Evolutionary conservation across 805 yeast species (phyloP), one percentile per base, ranked within the genome.

Genomic region (Hanseniaspora lindneri): DNA sequence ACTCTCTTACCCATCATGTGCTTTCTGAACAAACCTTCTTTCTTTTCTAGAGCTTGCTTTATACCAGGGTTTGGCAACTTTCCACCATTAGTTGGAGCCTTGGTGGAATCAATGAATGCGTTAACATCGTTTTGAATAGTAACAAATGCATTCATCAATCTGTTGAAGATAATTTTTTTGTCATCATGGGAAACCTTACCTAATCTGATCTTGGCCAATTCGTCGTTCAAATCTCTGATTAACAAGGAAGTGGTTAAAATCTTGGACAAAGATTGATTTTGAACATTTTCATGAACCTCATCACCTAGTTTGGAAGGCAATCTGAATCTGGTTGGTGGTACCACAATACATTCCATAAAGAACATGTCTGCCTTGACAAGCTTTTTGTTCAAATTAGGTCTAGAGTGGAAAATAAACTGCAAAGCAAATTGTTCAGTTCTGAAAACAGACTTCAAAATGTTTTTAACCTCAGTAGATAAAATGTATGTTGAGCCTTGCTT

Each of bases 1-100:
- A 92, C 99, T 72, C 99, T 87, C 73, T 92, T 92, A 64, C 99
- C 99, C 99, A 92, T 92, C 98, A 92, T 92, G 62, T 92, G 95
- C 64, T 89, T 92, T 72, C 99, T 79, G 73, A 92, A 92, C 55
- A 89, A 72, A 63, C 99, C 99, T 68, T 92, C 99, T 65, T 92
- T 92, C 79, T 92, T 89, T 67, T 92, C 99, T 60, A 92, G 72
- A 10, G 95, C 94, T 71, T 92, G 98, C 64, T 92, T 92, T 59
- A 92, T 78, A 70, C 99, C 99, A 2, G 99, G 99, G 34, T 77
- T 75, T 23, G 96, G 88, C 29, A 59, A 58, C 43, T 76, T 66
- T 54, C 79, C 76, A 40, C 71, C 73, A 11, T 76, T 72, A 59
- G 80, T 79, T 65, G 83, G 94, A 60, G 81, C 83, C 66, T 92